Evolutionary conservation across 179 eudicot species (phyloP).

Genomic region (Gypsophila paniculata): DNA sequence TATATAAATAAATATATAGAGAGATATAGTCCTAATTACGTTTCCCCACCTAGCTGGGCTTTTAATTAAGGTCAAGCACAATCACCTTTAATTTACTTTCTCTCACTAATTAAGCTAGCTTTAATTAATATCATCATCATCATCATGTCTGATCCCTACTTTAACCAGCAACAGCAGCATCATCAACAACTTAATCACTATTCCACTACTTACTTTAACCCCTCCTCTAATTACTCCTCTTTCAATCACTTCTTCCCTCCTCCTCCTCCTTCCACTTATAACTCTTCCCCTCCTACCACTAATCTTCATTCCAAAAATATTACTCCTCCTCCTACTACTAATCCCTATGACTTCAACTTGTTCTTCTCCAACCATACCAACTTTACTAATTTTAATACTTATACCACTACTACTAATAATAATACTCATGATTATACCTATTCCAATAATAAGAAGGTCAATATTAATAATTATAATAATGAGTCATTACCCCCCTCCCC

Average conservation of each 20-base stretch:
- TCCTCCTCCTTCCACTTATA: neutral
- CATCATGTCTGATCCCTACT: slow-evolving; percentile 42
- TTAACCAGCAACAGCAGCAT: slow-evolving; percentile 28
- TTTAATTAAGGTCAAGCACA: no score
- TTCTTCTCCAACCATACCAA: slow-evolving; percentile 14
- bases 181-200: slow-evolving; percentile 20
- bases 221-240: slow-evolving; percentile 33
- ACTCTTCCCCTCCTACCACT: neutral
- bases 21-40: no score
- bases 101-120: neutral
- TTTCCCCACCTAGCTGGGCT: no score
- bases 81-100: slow-evolving; percentile 28
- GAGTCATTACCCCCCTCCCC: slow-evolving; percentile 44
- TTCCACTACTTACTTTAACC: slow-evolving; percentile 23
- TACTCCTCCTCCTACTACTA: neutral
- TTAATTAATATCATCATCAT: no score
- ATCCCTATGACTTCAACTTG: slow-evolving; percentile 24
- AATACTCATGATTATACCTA: slow-evolving; percentile 5
- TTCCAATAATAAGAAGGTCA: neutral
- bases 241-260: slow-evolving; percentile 29
- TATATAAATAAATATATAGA: no score
- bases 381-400: neutral
- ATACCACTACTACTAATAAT: neutral
- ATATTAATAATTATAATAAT: slow-evolving; percentile 1
- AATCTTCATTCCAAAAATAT: neutral